Evolutionary conservation across 768 basidiomycete species (phyloP).

Genomic region (Sarcodon sp.): DNA sequence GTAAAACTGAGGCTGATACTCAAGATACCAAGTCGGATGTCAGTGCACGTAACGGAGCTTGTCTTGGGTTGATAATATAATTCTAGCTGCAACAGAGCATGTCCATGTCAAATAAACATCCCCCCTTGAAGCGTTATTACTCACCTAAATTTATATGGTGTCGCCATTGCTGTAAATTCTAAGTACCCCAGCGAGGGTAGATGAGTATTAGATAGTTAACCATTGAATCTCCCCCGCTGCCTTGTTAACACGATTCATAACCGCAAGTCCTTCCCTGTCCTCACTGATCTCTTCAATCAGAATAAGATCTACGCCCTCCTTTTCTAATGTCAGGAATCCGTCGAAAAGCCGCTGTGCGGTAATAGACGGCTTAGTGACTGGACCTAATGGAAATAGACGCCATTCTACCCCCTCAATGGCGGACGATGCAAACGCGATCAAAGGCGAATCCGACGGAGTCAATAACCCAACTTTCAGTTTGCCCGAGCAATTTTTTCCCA

Average conservation of each 20-base stretch:
- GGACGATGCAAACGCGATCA: slow-evolving; percentile 16
- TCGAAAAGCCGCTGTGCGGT: slow-evolving; percentile 81
- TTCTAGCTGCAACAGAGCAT: too few relatives aligned
- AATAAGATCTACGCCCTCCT: slow-evolving; percentile 65
- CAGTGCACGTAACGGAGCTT: too few relatives aligned
- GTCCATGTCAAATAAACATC: too few relatives aligned
- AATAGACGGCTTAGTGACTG: slow-evolving; percentile 40
- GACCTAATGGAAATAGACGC: slow-evolving; percentile 36
- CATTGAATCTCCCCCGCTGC: slow-evolving; percentile 55
- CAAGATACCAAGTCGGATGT: too few relatives aligned
- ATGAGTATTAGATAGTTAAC: slow-evolving; percentile 7
- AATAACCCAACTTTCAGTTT: slow-evolving; percentile 55
- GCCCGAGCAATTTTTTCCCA: not conserved
- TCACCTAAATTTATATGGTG: too few relatives aligned
- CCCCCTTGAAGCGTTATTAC: too few relatives aligned
- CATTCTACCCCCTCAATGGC: slow-evolving; percentile 30
- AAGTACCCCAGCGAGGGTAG: too few relatives aligned
- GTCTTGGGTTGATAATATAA: too few relatives aligned
- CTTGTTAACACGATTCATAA: slow-evolving; percentile 91
- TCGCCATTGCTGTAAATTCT: too few relatives aligned
- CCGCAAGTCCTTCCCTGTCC: slow-evolving; percentile 73
- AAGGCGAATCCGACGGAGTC: slow-evolving; percentile 42
- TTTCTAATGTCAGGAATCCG: slow-evolving; percentile 73
- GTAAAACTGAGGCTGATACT: too few relatives aligned
- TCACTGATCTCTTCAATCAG: slow-evolving; percentile 78